Percentiles rank a stretch among this genome's conserved stretches.
Evolutionary conservation across 2,329 filamentous ascomycete genomes (phyloP).

Genomic region (Fusarium udum): DNA sequence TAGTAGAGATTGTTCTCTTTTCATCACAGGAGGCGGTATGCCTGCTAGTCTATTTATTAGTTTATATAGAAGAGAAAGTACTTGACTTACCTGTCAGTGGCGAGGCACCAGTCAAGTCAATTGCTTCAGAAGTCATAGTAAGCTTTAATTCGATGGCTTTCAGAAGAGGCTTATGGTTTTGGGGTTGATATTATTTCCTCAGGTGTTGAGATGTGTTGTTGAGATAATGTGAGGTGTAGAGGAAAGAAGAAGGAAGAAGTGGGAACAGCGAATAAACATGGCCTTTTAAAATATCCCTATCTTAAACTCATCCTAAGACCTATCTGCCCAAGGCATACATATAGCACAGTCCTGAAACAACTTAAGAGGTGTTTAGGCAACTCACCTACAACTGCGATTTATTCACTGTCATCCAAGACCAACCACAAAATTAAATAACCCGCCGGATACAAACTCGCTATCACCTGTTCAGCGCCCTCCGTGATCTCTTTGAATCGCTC

Average conservation of each 20-base stretch:
- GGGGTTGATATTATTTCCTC: rapidly evolving
- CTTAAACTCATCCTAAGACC: not conserved
- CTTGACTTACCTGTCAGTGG: not conserved
- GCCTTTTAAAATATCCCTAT: not conserved
- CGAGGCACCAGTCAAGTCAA: not conserved
- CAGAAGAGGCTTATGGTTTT: not conserved
- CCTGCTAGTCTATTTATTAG: not conserved
- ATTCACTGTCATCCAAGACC: not conserved
- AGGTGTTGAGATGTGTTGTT: not conserved
- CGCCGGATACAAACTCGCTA: too few species aligned
- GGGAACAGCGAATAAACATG: not conserved
- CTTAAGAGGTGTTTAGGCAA: not conserved
- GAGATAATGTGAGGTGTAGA: not conserved
- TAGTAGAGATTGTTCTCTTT: not conserved
- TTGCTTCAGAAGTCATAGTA: not conserved
- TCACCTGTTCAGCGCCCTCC: not conserved
- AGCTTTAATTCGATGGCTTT: too few species aligned
- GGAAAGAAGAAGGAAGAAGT: not conserved
- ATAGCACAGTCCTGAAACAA: not conserved
- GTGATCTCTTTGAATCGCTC: not conserved
- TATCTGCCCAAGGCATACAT: not conserved
- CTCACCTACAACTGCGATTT: not conserved
- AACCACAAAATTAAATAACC: too few species aligned
- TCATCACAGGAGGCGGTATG: not conserved
- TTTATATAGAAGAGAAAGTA: not conserved